Conservation (phyloP, 495 filamentous ascomycete genomes). For the Neurospora sp. region DNA sequence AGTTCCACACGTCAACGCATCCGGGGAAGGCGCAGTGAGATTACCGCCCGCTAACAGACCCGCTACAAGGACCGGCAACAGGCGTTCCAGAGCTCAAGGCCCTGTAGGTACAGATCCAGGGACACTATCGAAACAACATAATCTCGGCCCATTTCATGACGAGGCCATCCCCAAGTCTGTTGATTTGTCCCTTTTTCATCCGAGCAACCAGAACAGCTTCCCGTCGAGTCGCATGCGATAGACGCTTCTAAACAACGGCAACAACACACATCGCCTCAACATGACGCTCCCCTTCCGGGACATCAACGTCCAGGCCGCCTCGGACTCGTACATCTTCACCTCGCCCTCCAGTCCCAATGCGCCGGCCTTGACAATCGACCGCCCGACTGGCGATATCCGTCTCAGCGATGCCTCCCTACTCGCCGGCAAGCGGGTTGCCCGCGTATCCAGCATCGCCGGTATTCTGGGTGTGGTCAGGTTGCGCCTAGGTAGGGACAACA, state of each 20-base stretch:
- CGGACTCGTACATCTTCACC: constrained; percentile 89
- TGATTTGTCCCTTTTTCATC: neutral
- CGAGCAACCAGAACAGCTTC: neutral
- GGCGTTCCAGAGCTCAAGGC: neutral
- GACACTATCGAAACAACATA: neutral
- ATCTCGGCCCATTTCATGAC: neutral
- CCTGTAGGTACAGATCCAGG: neutral
- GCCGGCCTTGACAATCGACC: constrained; percentile 76
- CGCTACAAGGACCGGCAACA: neutral
- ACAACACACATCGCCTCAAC: constrained; percentile 7
- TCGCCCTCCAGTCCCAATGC: constrained; percentile 88
- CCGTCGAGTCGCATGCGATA: neutral
- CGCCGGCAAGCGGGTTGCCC: constrained; percentile 68
- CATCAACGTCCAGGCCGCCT: constrained; percentile 87
- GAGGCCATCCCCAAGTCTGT: neutral
- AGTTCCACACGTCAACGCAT: neutral
- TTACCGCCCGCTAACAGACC: neutral
- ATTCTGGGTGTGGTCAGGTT: constrained; percentile 87
- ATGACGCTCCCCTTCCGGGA: constrained; percentile 78
- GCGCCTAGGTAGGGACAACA: constrained; percentile 58
- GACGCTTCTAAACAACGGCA: neutral
- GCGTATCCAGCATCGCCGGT: constrained; percentile 69
- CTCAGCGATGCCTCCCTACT: constrained; percentile 68
- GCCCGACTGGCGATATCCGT: constrained; percentile 85
- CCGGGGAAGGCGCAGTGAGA: neutral